Conservation (phyloP, 345 rosid species). For the Nasturtium officinale region DNA sequence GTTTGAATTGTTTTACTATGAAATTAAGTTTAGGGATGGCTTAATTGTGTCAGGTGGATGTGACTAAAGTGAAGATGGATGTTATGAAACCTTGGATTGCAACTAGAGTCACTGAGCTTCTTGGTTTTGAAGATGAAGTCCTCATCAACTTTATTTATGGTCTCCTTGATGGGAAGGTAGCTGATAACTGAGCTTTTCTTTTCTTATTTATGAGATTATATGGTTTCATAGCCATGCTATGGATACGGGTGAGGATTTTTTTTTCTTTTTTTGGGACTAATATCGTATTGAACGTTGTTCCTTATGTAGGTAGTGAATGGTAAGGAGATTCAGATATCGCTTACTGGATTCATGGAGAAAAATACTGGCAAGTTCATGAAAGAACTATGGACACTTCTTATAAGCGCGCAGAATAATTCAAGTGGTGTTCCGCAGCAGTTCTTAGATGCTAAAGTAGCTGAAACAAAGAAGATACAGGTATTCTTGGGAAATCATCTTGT, state of each 20-base stretch:
- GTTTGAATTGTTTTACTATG: not conserved
- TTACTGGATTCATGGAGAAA: constrained; percentile 99
- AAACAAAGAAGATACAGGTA: constrained; percentile 76
- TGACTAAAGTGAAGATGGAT: constrained; percentile 92
- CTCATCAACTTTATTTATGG: constrained; percentile 94
- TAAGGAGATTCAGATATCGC: constrained; percentile 80
- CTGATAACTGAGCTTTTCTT: not conserved
- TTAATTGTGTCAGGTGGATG: constrained; percentile 63
- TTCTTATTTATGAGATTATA: not conserved
- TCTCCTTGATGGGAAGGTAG: constrained; percentile 90
- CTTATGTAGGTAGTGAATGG: constrained; percentile 76
- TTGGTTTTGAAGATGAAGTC: constrained; percentile 98
- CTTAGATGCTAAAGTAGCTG: constrained; percentile 86
- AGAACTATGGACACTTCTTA: constrained; percentile 93
- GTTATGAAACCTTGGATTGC: constrained; percentile 97
- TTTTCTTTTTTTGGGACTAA: constrained; percentile 16
- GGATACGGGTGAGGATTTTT: constrained; percentile 16
- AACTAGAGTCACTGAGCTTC: constrained; percentile 83
- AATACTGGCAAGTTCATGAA: constrained; percentile 95
- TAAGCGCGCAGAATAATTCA: constrained; percentile 83
- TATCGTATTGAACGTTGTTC: not conserved
- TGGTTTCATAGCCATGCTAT: constrained; percentile 9
- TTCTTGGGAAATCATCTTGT: constrained; percentile 11
- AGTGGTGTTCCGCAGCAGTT: constrained; percentile 95
- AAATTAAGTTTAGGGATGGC: not conserved